These are phyloP conservation scores for Talaromyces piceae DNA, from an alignment of 2,329 filamentous ascomycete species.

Conservation along the genomic window DNA sequence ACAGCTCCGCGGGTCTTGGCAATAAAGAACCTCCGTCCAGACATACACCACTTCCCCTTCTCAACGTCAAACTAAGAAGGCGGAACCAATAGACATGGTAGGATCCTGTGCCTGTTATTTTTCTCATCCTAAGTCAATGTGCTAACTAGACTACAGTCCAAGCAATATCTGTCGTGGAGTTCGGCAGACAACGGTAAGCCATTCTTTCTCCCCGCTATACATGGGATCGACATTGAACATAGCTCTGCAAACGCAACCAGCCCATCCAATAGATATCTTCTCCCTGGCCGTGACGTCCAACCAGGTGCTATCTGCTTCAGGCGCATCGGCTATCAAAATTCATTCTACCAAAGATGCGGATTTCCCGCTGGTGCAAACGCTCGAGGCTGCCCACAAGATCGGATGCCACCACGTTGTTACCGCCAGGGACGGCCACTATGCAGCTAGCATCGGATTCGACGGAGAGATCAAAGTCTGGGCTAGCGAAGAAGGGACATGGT, in stretches of 20 bases:
- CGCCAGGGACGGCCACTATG: slow-evolving; percentile 59
- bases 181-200: slow-evolving; percentile 74
- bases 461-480: slow-evolving; percentile 83
- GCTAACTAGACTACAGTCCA: too few relatives aligned
- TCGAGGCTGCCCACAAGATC: slow-evolving; percentile 72
- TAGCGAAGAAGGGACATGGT: slow-evolving; percentile 50
- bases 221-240: not conserved
- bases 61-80: not conserved
- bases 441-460: slow-evolving; percentile 80
- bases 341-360: slow-evolving; percentile 65
- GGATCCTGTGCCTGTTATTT: not conserved
- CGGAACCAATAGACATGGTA: slow-evolving; percentile 17
- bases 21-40: not conserved
- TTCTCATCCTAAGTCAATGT: too few relatives aligned
- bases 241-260: slow-evolving; percentile 39
- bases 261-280: slow-evolving; percentile 79
- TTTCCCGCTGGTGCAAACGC: slow-evolving; percentile 71
- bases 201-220: not conserved
- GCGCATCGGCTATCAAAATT: slow-evolving; percentile 72
- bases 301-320: slow-evolving; percentile 74
- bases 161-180: slow-evolving; percentile 93
- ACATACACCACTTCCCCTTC: not conserved
- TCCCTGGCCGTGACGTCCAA: slow-evolving; percentile 67
- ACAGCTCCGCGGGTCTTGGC: slow-evolving; percentile 6
- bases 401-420: slow-evolving; percentile 86